Percentiles rank a stretch among this genome's conserved stretches.
These are phyloP conservation scores for Castanospermum australe DNA, from an alignment of 306 rosid genomes.

Conservation along the genomic window DNA sequence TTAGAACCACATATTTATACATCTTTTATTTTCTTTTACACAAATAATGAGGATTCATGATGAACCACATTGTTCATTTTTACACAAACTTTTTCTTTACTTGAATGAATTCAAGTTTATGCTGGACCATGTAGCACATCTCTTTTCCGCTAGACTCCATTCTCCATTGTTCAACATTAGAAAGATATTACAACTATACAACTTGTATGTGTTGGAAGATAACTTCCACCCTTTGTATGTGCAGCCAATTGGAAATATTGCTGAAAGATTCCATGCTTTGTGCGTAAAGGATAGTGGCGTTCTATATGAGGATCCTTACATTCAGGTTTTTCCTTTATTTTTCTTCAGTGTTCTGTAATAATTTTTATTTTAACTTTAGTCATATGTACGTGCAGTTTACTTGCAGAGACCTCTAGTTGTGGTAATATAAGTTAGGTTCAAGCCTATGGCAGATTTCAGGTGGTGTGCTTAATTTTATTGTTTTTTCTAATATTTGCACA, in stretches of 20 bases:
- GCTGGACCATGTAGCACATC: background rate
- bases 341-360: background rate
- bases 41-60: background rate
- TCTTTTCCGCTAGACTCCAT: background rate
- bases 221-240: conserved; percentile 27
- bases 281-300: conserved; percentile 98
- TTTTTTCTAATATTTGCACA: conserved; percentile 18
- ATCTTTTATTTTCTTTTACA: background rate
- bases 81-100: background rate
- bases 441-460: background rate
- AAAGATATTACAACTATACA: conserved; percentile 11
- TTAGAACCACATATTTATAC: background rate
- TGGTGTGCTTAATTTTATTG: background rate
- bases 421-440: conserved; percentile 14
- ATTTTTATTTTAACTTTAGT: background rate
- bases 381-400: background rate
- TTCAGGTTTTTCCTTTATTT: conserved; percentile 64
- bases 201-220: conserved; percentile 27
- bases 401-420: background rate
- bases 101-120: conserved; percentile 9
- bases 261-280: conserved; percentile 90
- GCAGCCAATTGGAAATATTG: conserved; percentile 96
- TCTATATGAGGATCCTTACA: conserved; percentile 93
- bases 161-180: conserved; percentile 21
- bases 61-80: background rate